phyloP scores from a whole-genome alignment of 768 basidiomycete species.

The Rhizopogon roseolus region DNA sequence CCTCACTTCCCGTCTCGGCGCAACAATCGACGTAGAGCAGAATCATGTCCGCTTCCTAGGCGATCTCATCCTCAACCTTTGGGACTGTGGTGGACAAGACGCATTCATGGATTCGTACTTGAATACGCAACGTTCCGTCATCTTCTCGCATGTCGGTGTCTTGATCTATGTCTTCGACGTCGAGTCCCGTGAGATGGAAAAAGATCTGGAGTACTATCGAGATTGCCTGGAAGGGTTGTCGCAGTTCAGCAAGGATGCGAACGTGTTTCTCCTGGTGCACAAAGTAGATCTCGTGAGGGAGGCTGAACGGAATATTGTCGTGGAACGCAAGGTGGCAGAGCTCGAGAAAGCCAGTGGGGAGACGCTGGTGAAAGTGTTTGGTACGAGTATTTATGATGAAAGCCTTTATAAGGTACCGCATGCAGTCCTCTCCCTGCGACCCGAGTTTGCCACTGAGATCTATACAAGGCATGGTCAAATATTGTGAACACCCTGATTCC shows the following conservation, averaged over 20 bases:
- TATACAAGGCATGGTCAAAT: slow-evolving; percentile 87
- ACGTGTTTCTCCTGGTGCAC: slow-evolving; percentile 87
- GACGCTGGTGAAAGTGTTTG: slow-evolving; percentile 66
- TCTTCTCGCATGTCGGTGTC: slow-evolving; percentile 95
- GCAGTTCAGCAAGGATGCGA: slow-evolving; percentile 76
- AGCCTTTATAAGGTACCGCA: slow-evolving; percentile 81
- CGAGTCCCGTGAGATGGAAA: slow-evolving; percentile 75
- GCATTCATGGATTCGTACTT: slow-evolving; percentile 98
- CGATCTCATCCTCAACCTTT: slow-evolving; percentile 91
- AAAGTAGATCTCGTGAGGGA: slow-evolving; percentile 94
- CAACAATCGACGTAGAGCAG: slow-evolving; percentile 97
- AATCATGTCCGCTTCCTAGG: slow-evolving; percentile 97
- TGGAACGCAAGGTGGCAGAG: slow-evolving; percentile 72
- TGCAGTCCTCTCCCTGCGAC: slow-evolving; percentile 2
- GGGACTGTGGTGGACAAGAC: slow-evolving; percentile 99
- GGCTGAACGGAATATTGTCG: slow-evolving; percentile 45
- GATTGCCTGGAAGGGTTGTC: slow-evolving; percentile 84
- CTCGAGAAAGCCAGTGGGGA: slow-evolving; percentile 64
- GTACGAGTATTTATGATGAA: slow-evolving; percentile 97
- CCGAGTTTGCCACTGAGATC: slow-evolving; percentile 6
- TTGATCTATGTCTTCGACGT: slow-evolving; percentile 99
- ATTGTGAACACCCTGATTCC: slow-evolving; percentile 97
- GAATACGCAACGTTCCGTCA: slow-evolving; percentile 84
- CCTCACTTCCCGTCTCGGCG: slow-evolving; percentile 85
- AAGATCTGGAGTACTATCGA: slow-evolving; percentile 89